Evolutionary conservation across 108 stramenopile species (phyloP).

Genomic region (Conticribra guillardii): DNA sequence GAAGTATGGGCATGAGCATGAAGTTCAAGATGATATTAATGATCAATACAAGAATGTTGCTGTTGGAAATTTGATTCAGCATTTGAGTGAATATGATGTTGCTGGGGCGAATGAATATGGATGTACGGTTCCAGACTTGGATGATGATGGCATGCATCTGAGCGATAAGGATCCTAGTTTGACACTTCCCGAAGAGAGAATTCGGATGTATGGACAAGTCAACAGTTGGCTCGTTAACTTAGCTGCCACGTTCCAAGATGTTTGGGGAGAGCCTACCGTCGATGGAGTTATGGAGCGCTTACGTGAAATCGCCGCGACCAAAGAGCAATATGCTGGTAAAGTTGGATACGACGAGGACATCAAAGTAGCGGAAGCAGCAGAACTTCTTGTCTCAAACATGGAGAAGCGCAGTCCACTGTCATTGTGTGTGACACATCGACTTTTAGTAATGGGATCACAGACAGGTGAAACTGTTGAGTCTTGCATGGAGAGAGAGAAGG

Average conservation of each 20-base stretch:
- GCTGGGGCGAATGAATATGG: constrained; percentile 58
- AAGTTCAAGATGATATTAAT: constrained; percentile 57
- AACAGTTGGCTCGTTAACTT: constrained; percentile 66
- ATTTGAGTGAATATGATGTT: constrained; percentile 62
- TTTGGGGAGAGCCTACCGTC: constrained; percentile 65
- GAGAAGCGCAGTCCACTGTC: constrained; percentile 78
- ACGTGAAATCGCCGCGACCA: constrained; percentile 47
- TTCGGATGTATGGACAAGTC: constrained; percentile 43
- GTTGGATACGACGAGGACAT: constrained; percentile 54
- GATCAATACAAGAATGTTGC: constrained; percentile 60
- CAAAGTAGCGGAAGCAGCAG: constrained; percentile 59
- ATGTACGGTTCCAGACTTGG: constrained; percentile 29
- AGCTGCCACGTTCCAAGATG: constrained; percentile 69
- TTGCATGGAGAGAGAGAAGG: constrained; percentile 78
- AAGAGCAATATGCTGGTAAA: constrained; percentile 48
- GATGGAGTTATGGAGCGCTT: constrained; percentile 79
- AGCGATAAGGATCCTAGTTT: constrained; percentile 45
- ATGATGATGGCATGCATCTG: constrained; percentile 42
- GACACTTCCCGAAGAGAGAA: constrained; percentile 37
- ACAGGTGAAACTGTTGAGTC: constrained; percentile 57
- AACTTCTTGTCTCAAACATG: constrained; percentile 57
- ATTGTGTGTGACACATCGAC: constrained; percentile 58
- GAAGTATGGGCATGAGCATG: constrained; percentile 49
- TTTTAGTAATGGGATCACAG: constrained; percentile 56
- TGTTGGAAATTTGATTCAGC: constrained; percentile 67